Percentiles rank a stretch among this genome's conserved stretches.
These are phyloP conservation scores for Quercus robur DNA, from an alignment of 306 rosid species.

Conservation along the genomic window DNA sequence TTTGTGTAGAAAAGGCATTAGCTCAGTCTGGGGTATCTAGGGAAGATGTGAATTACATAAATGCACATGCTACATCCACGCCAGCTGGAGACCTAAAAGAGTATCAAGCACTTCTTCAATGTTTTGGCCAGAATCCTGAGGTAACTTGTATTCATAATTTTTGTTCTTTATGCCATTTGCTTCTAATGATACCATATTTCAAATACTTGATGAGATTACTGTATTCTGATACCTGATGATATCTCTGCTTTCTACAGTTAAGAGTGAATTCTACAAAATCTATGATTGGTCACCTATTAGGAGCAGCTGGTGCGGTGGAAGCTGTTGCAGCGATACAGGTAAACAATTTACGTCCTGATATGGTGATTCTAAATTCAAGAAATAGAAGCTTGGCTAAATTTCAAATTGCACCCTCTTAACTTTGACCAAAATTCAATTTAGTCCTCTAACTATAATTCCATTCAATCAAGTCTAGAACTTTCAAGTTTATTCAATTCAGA, in stretches of 20 bases:
- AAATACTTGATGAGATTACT: neutral
- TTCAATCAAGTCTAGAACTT: too few relatives aligned
- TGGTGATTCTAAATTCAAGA: neutral
- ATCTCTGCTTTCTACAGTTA: slow-evolving; percentile 46
- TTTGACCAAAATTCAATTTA: too few relatives aligned
- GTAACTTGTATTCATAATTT: slow-evolving; percentile 28
- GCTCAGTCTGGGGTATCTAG: slow-evolving; percentile 73
- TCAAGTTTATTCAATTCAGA: too few relatives aligned
- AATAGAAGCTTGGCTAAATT: too few relatives aligned
- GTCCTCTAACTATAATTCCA: too few relatives aligned
- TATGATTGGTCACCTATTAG: slow-evolving; percentile 96
- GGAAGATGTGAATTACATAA: slow-evolving; percentile 91
- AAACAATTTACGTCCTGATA: neutral
- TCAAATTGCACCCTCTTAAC: too few relatives aligned
- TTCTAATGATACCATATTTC: neutral
- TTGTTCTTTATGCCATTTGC: neutral
- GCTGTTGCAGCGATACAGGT: slow-evolving; percentile 97
- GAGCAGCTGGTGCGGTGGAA: slow-evolving; percentile 97
- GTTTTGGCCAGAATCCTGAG: slow-evolving; percentile 88
- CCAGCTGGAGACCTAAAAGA: slow-evolving; percentile 94
- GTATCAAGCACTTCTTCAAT: slow-evolving; percentile 78
- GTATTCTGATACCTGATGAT: slow-evolving; percentile 13
- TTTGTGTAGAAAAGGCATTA: slow-evolving; percentile 92
- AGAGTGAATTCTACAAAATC: slow-evolving; percentile 88
- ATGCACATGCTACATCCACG: slow-evolving; percentile 96